Evolutionary conservation across 768 basidiomycete species (phyloP).

Genomic region (Tulasnella sp.): DNA sequence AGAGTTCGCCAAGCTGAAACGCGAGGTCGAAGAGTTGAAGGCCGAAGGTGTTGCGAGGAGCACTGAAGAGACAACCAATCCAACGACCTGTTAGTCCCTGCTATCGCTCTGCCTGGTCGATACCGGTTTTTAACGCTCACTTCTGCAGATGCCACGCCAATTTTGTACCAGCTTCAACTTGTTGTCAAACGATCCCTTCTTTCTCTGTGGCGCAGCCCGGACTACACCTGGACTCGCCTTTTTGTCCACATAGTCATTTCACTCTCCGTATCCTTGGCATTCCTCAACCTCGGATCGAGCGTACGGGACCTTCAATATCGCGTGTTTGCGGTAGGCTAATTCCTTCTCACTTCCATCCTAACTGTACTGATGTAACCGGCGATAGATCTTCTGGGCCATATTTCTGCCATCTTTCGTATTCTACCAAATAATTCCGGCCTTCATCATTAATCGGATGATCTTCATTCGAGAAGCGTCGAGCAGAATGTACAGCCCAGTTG

Average conservation of each 20-base stretch:
- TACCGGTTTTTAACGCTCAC: background rate
- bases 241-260: conserved; percentile 71
- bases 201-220: conserved; percentile 76
- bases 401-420: conserved; percentile 72
- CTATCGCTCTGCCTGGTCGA: background rate
- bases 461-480: conserved; percentile 62
- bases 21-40: conserved; percentile 39
- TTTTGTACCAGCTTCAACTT: conserved; percentile 65
- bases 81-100: conserved; percentile 48
- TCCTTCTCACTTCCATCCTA: background rate
- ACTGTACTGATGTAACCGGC: background rate
- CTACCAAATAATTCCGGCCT: conserved; percentile 76
- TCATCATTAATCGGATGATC: conserved; percentile 61
- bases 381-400: conserved; percentile 51
- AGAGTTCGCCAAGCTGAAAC: conserved; percentile 35
- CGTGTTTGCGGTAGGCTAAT: conserved; percentile 55
- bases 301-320: conserved; percentile 70
- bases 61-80: conserved; percentile 40
- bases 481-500: conserved; percentile 79
- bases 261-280: conserved; percentile 69
- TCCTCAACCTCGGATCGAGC: conserved; percentile 66
- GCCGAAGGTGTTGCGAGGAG: conserved; percentile 45
- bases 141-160: conserved; percentile 64
- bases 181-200: conserved; percentile 64
- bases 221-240: conserved; percentile 79